phyloP scores from a whole-genome alignment of 805 yeast species.

The Wickerhamiella brachini region DNA sequence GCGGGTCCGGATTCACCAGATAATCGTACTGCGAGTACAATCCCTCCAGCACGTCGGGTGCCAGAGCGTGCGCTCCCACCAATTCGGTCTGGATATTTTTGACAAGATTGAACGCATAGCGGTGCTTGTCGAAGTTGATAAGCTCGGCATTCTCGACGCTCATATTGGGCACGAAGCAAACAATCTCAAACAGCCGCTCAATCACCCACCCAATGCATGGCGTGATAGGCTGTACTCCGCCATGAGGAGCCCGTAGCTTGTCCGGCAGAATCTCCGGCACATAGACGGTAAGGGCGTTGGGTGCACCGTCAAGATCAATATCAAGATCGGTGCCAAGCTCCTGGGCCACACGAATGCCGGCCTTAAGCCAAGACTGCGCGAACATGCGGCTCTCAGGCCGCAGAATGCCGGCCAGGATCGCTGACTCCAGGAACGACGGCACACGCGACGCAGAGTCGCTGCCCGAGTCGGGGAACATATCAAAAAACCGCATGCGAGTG shows the following conservation, averaged over 20 bases:
- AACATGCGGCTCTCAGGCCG: slow-evolving; percentile 70
- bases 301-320: slow-evolving; percentile 6
- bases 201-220: slow-evolving; percentile 90
- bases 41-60: slow-evolving; percentile 2
- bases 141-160: slow-evolving; percentile 46
- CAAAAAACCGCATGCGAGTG: slow-evolving; percentile 48
- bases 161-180: slow-evolving; percentile 68
- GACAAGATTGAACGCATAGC: slow-evolving; percentile 51
- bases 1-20: slow-evolving; percentile 22
- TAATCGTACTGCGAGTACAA: slow-evolving; percentile 10
- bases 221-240: slow-evolving; percentile 32
- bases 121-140: slow-evolving; percentile 75
- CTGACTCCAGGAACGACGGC: slow-evolving; percentile 78
- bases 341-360: slow-evolving; percentile 29
- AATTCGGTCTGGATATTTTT: slow-evolving; percentile 30
- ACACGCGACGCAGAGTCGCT: slow-evolving; percentile 26
- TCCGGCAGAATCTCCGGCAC: slow-evolving; percentile 20
- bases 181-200: slow-evolving; percentile 63
- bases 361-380: slow-evolving; percentile 54
- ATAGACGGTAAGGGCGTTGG: slow-evolving; percentile 13
- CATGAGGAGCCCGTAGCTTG: slow-evolving; percentile 9
- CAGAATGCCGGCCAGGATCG: slow-evolving; percentile 56
- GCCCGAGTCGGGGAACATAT: slow-evolving; percentile 31
- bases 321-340: slow-evolving; percentile 6
- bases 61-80: slow-evolving; percentile 6